Evolutionary conservation across 2,329 filamentous ascomycete species (phyloP).

Genomic region (Hypoxylon sp.): DNA sequence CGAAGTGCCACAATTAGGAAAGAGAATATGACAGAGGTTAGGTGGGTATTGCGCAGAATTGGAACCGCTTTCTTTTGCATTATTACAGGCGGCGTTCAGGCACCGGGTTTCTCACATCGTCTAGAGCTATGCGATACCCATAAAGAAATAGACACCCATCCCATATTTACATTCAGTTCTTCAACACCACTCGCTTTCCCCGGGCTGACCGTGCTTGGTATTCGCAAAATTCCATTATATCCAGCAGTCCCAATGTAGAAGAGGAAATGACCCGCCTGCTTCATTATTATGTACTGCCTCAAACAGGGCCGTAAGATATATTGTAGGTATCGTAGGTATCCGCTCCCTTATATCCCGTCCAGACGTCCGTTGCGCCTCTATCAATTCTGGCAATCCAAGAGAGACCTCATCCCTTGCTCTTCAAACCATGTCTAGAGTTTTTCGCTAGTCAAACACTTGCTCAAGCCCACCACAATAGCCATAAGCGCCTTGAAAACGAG

Average conservation of each 20-base stretch:
- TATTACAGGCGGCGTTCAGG: conserved; percentile 41
- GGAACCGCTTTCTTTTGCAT: conserved; percentile 21
- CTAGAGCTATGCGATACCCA: conserved; percentile 46
- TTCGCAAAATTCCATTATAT: conserved; percentile 37
- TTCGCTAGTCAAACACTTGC: conserved; percentile 63
- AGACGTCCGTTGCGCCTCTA: conserved; percentile 15
- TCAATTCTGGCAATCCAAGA: neutral
- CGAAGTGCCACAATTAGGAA: neutral
- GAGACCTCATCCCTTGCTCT: neutral
- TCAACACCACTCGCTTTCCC: conserved; percentile 15
- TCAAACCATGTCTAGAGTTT: conserved; percentile 53
- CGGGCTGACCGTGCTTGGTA: conserved; percentile 15
- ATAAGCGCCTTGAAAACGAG: conserved; percentile 66
- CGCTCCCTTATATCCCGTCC: conserved; percentile 22
- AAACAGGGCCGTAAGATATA: conserved; percentile 9
- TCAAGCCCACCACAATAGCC: conserved; percentile 64
- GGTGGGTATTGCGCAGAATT: conserved; percentile 2
- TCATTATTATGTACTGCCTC: conserved; percentile 37
- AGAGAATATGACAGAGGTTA: neutral
- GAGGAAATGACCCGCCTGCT: conserved; percentile 33
- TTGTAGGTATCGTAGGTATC: conserved; percentile 20
- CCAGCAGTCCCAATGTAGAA: conserved; percentile 33
- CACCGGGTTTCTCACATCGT: conserved; percentile 31
- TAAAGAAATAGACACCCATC: conserved; percentile 31
- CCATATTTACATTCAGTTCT: conserved; percentile 34